Base-by-base conservation (phyloP, 768 basidiomycete species). In the Boletus subcaerulescens region DNA sequence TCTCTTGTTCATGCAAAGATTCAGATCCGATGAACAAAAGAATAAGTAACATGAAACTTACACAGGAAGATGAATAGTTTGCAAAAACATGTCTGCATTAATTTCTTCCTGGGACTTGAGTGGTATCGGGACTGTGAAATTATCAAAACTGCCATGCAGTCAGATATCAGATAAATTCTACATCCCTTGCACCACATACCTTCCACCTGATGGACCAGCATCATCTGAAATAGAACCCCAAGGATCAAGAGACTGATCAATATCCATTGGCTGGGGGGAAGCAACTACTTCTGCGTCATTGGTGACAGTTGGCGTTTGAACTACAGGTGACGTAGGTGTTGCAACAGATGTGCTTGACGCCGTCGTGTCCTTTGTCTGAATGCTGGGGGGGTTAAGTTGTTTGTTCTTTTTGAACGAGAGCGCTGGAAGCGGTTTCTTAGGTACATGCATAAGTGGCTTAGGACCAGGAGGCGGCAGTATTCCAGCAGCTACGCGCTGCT, bases 401-500 rank as follows among this genome's bases (percentile, higher is more conserved):
- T 63, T 71, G 22, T 50, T 71, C 60, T 80, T 82, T 64, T 77
- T 81, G 62, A 82, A 80, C 31, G 68, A 74, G 11, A 80, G 66
- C n/a, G 64, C 49, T 45, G 64, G 58, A 41, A 74, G 50, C 11
- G 65, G 48, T 38, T 59, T 72, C 49, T 61, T 62, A n/a, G 61
- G 59, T 24, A 35, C 32, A 13, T 31, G 45, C 40, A 52, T 60
- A 45, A 70, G 65, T 1, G 69, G 66, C 59, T 73, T 82, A 0
- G 80, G 75, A 3, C 58, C 58, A 13, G 43, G 59, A 20, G 72
- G 74, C 10, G 65, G 70, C 22, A 75, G 63, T 14, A 78, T 76
- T 11, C 70, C 72, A 41, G 74, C 72, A 24, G 74, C 71, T 6
- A 84, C 61, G 7, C 80, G 74, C 48, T 80, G 77, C 61, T 83